Base-by-base conservation (phyloP, 208 protist species). In the Blechomonas ayalai region DNA sequence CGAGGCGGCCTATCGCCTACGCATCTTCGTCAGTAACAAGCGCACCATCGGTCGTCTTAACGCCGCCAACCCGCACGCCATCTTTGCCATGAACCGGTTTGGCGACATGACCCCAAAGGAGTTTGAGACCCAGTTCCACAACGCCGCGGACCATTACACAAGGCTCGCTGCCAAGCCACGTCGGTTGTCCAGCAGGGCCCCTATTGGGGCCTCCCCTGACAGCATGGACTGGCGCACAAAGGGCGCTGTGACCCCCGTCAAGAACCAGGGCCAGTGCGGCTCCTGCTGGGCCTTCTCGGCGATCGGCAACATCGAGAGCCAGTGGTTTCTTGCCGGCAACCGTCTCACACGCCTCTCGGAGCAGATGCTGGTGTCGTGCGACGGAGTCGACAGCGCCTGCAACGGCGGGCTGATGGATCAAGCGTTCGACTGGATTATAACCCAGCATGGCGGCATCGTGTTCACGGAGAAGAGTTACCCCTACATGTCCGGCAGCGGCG, bases 251-350 rank as follows among this genome's bases (percentile, higher is more conserved):
- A 92, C 88, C 5, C 59, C 44, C 6, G 93, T 98, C 36, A 98
- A 97, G 84, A 63, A 97, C 60, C 95, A 98, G 69, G 89, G 90
- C 34, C 54, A 56, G 32, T 99, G 96, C 73, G 97, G 96, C 57
- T 95, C 85, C 16, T 98, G 96, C 74, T 99, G 96, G 96, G 59
- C 95, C 41, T 98, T 99, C 85, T 89, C 84, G 7, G 72, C 96
- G 15, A 95, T 90, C 32, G 92, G 89, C 37, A 68, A 92, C 47
- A 77, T 96, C 29, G 95, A 98, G 62, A 73, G 87, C 6, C 58
- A 67, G 44, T 85, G 67, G 60, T 51, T 52, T 27, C 31, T 73
- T 3, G 41, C 50, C 2, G 78, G 70, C n/a, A 25, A 52, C 26
- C 15, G 38, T 19, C 67, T 96, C n/a, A 50, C 57, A 2, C 19